Base-by-base conservation (phyloP, 371 early-diverging fungal genomes). In the Fennellomyces sp. region DNA sequence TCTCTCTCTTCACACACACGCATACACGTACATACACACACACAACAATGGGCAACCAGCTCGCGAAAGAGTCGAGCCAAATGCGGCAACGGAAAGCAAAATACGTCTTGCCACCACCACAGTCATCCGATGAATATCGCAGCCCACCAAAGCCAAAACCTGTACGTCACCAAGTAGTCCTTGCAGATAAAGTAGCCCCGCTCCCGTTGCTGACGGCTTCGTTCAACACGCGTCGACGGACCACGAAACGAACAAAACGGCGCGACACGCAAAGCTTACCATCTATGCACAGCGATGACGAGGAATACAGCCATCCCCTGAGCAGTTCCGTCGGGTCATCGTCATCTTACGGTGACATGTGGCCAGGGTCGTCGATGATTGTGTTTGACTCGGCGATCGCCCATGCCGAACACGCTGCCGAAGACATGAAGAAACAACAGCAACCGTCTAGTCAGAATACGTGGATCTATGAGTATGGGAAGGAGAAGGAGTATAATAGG, bases 401-500 rank as follows among this genome's bases (percentile, higher is more conserved):
- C 6, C 21, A 15, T 35, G 45, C 58, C 12, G 41, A 41, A 26
- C 31, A 38, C 19, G 58, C 62, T 48, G 63, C 48, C 15, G 54
- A 48, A 25, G 63, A 57, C 53, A 21, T 54, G 7, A 8, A 13
- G 4, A 15, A 35, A 17, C 30, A 50, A 49, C 28, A 38, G 36
- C 27, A 50, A 23, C n/a, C 11, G 15, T 23, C 3, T 8, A 39
- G 25, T 56, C 28, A n/a, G 12, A 63, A 28, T 28, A 48, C n/a
- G 19, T 42, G 50, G 36, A 47, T 61, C 0, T 64, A 61, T 52
- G 64, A 69, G 19, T 61, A 66, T 41, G 66, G 69, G 25, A 61
- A 63, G 17, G 73, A 73, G 38, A 69, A 64, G 41, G 73, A 69
- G 48, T 58, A 64, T 42, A 56, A 66, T 38, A 58, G 67, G 63